A percentile compares a stretch with the other conserved stretches of the same genome.
These are phyloP conservation scores for Phytopythium ostracodes DNA, from an alignment of 352 stramenopile species.

Conservation along the genomic window DNA sequence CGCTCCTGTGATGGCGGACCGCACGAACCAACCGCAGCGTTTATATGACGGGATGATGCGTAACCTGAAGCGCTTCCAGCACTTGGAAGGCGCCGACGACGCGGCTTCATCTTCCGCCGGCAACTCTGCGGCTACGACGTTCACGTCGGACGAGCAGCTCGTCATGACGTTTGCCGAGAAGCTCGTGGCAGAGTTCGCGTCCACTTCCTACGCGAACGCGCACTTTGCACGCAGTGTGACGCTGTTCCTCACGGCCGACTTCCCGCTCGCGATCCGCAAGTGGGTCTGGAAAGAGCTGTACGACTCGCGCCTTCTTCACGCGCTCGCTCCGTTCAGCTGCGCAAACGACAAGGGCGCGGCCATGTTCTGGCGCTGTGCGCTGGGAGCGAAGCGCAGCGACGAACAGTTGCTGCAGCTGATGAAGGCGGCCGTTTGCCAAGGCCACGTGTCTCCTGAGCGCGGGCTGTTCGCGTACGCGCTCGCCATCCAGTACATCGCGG, in stretches of 20 bases:
- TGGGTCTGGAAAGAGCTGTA: conserved; percentile 73
- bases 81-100: conserved; percentile 25
- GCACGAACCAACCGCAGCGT: background rate
- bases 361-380: conserved; percentile 36
- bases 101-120: conserved; percentile 4
- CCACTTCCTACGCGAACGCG: conserved; percentile 59
- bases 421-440: conserved; percentile 35
- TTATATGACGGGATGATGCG: conserved; percentile 45
- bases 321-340: conserved; percentile 33
- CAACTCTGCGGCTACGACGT: conserved; percentile 6
- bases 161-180: conserved; percentile 67
- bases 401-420: conserved; percentile 43
- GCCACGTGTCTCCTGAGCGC: conserved; percentile 24
- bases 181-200: conserved; percentile 62
- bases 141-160: conserved; percentile 45
- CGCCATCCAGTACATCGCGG: conserved; percentile 51
- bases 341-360: conserved; percentile 11
- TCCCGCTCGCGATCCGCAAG: conserved; percentile 47
- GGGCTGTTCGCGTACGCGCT: conserved; percentile 56
- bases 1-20: conserved; percentile 18
- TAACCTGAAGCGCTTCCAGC: conserved; percentile 49
- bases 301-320: conserved; percentile 44
- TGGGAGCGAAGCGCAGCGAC: conserved; percentile 22
- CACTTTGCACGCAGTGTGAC: conserved; percentile 65
- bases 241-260: conserved; percentile 54